Conservation (phyloP, 2,329 filamentous ascomycete genomes). For the Aspergillus brasiliensis region DNA sequence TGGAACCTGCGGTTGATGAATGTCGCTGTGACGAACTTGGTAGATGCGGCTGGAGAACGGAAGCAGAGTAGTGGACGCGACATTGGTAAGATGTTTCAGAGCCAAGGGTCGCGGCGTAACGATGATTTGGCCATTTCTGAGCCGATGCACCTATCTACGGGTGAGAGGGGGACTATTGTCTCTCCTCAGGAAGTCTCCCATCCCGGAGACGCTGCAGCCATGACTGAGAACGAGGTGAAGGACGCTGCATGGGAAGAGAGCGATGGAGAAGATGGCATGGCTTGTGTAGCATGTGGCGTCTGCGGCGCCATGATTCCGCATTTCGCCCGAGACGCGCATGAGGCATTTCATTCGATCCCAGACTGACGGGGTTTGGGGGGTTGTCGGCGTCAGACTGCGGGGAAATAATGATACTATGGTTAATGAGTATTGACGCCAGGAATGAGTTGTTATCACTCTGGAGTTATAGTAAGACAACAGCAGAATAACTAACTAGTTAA, state of each 20-base stretch:
- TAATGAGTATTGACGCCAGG: too few relatives aligned
- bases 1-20: constrained; percentile 88
- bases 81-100: constrained; percentile 79
- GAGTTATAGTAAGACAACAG: too few relatives aligned
- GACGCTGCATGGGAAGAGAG: constrained; percentile 38
- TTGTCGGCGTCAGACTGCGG: too few relatives aligned
- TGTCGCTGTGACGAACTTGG: constrained; percentile 85
- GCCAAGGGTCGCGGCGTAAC: constrained; percentile 68
- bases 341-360: constrained; percentile 46
- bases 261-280: constrained; percentile 33
- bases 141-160: neutral
- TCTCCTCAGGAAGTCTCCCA: neutral
- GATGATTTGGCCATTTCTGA: constrained; percentile 53
- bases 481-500: too few relatives aligned
- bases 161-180: neutral
- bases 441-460: too few relatives aligned
- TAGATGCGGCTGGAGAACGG: constrained; percentile 55
- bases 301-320: constrained; percentile 52
- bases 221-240: constrained; percentile 8
- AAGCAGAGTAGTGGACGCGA: constrained; percentile 67
- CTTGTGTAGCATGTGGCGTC: constrained; percentile 39
- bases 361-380: neutral
- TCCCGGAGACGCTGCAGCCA: neutral
- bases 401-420: too few relatives aligned
- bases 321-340: constrained; percentile 55